Evolutionary conservation across 2,329 filamentous ascomycete genomes (phyloP), one percentile per base, ranked within the genome.

Genomic region (Neonectria neomacrospora): DNA sequence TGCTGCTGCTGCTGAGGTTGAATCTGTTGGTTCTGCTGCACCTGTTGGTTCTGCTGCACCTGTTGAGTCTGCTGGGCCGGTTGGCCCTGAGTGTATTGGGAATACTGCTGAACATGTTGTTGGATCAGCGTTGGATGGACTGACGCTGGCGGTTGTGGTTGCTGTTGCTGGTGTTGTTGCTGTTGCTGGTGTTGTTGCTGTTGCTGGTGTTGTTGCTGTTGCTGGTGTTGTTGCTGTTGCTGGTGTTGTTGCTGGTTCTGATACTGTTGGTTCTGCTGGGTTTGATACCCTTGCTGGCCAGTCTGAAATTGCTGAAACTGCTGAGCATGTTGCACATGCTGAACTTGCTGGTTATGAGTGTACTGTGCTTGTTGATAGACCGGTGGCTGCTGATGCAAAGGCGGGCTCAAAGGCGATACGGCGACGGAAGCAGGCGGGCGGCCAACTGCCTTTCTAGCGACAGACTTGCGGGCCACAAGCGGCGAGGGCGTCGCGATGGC

Each of bases 401-500:
- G 20, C 39, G 30, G 23, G 20, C 50, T n/a, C 9, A 30, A 28
- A 12, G 58, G 51, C 23, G 58, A 18, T 7, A 42, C 12, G 8
- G 32, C 41, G 4, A 48, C 20, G 12, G 30, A 47, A 3, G 11
- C 50, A 47, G 57, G 50, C 16, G 18, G 8, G 2, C 18, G 20
- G 2, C 52, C 52, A 18, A 60, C 30, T 10, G 61, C 30, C 32
- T 64, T 61, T 28, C 48, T 48, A n/a, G 41, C 22, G 6, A 61
- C 23, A 9, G 51, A n/a, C 34, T 41, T 61, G 11, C 44, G 58
- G 14, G 30, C 28, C 4, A 53, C 54, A 8, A 55, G 39, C n/a
- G 57, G 61, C 41, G 55, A 32, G 6, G 48, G 47, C 16, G 47
- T 58, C 60, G 57, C 48, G 23, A 42, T 45, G 18, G 32, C 48